Base-by-base conservation (phyloP, 805 yeast genomes). In the Saccharomycopsis sp. region DNA sequence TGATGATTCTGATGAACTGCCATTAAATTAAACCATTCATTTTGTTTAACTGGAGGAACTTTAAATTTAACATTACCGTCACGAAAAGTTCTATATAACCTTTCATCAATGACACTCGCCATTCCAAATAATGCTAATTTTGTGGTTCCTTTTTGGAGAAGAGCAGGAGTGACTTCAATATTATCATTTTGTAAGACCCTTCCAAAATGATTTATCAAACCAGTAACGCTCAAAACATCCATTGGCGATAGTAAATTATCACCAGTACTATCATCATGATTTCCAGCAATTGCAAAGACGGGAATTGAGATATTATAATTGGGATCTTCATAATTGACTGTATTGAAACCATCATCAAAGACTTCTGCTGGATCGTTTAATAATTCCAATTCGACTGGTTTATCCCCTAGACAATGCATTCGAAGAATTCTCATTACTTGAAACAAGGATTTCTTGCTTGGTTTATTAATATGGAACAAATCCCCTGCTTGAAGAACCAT, bases 251-350 rank as follows among this genome's bases (percentile, higher is more conserved):
- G 62, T 40, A 84, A 61, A 18, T 80, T 79, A 39, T 76, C 83
- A 1, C 97, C 97, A 0, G 95, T 83, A 3, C 95, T 85, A 59
- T 92, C 97, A 59, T 92, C 98, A 57, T 92, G 98, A 53, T 92
- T 92, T 2, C 98, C 98, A 34, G 89, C 76, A 3, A 92, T 89
- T 5, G 88, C 89, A 64, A 92, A 86, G 6, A 92, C 72, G 0
- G 98, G 98, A 13, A 88, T 71, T 0, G 94, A 76, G 2, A 92
- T 79, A 58, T 92, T 92, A 45, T 85, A 60, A 57, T 92, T 86
- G 2, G 89, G 86, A 57, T 92, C 97, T 54, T 85, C 92, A 56
- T 84, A 94, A 53, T 87, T 87, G 21, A 88, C 82, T 41, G 73
- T 70, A 37, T 77, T 72, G 49, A 81, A 67, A 14, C 82, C 80